Base-by-base conservation (phyloP, 1,139 yeast species). In the Geotrichum citri-aurantii region DNA sequence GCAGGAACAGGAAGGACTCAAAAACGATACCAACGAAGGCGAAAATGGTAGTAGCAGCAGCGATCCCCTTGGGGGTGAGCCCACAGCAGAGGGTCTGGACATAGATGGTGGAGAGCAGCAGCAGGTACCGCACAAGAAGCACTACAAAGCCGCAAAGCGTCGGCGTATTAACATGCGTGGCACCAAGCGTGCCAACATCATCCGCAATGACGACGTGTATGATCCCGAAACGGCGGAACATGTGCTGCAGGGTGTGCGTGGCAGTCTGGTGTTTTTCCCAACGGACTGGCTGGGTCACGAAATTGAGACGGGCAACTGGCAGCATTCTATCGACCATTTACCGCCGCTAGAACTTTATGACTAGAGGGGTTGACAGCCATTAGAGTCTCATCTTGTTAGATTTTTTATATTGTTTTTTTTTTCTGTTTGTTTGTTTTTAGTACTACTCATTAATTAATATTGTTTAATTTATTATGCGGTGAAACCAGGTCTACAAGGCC, bases 261-360 rank as follows among this genome's bases (percentile, higher is more conserved):
- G 99, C 2, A 88, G 93, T 69, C 75, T 95, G 67, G 98, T 95
- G 3, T 70, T 86, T 29, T 93, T 92, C 77, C 98, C 99, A 0
- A 79, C 89, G 0, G 92, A 90, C 62, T 95, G 99, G 99, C 79
- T 95, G 55, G 77, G 82, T 67, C 81, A 85, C 62, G 99, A 93
- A 71, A 81, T 91, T 54, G 96, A 91, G 59, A 67, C 71, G 5
- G 93, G 89, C 26, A 93, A 95, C 69, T 93, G 98, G 98, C 91
- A 91, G 72, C 92, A 90, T 76, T 89, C 86, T 66, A 86, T 95
- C 57, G 99, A 93, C 70, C 83, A 96, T 69, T 77, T 93, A 52
- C 97, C 98, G 10, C 99, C 99, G 1, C 84, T 93, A 61, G 98
- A 93, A 71, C 93, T 93, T 58, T 93, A 88, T 72, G 96, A 92